These are phyloP conservation scores for Trichoderma citrinoviride DNA, from an alignment of 2,329 filamentous ascomycete genomes.

Conservation along the genomic window DNA sequence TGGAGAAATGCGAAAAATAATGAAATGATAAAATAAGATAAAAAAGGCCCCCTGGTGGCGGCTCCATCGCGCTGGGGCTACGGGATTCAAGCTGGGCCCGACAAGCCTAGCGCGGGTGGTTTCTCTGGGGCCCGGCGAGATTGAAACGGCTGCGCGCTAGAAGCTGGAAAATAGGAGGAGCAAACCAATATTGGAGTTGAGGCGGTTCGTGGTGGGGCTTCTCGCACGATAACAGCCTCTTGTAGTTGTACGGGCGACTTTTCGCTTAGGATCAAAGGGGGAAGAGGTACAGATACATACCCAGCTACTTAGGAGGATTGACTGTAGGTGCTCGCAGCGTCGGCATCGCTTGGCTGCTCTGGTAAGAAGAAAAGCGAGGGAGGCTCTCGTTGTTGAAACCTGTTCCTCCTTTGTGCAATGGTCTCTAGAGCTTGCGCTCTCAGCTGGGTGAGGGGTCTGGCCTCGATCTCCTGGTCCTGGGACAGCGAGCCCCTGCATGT, in stretches of 20 bases:
- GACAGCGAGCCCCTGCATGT: too few relatives aligned
- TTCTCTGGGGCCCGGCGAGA: not conserved
- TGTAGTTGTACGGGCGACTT: not conserved
- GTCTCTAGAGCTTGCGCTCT: not conserved
- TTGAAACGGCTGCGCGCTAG: not conserved
- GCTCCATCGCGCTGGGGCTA: not conserved
- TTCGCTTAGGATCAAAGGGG: constrained; percentile 1
- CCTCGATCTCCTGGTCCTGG: not conserved
- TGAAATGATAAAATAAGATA: not conserved
- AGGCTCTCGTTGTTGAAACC: not conserved
- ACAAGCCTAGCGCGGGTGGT: not conserved
- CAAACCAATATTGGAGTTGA: not conserved
- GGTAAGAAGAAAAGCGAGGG: not conserved
- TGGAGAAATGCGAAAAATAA: not conserved
- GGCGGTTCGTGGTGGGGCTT: too few relatives aligned
- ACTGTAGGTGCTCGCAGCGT: not conserved
- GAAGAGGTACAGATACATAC: not conserved
- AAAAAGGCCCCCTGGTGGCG: not conserved
- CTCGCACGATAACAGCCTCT: too few relatives aligned
- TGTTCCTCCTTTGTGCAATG: constrained; percentile 16
- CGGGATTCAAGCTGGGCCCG: constrained; percentile 1
- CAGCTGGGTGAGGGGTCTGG: not conserved
- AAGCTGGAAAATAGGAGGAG: constrained; percentile 8
- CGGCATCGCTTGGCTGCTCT: not conserved
- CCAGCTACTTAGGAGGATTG: too few relatives aligned